These are phyloP conservation scores for Haberlea rhodopensis DNA, from an alignment of 257 asterid species.

Conservation along the genomic window DNA sequence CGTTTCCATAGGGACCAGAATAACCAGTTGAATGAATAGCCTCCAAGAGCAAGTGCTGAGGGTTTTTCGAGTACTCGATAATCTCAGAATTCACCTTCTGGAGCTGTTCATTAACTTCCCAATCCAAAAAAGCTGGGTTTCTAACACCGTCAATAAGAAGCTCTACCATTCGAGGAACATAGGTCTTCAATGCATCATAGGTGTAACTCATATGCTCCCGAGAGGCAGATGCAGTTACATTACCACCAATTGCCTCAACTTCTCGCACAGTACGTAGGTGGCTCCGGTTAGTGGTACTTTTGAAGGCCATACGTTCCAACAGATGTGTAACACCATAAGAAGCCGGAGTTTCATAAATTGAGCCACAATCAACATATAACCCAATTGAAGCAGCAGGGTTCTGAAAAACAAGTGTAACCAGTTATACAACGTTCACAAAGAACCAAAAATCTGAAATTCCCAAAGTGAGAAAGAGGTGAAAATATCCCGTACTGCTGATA, in stretches of 20 bases:
- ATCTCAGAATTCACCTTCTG: constrained; percentile 60
- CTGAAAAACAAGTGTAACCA: constrained; percentile 41
- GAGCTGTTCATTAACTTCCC: constrained; percentile 94
- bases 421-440: constrained; percentile 13
- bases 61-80: constrained; percentile 63
- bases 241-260: constrained; percentile 95
- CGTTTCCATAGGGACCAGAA: constrained; percentile 58
- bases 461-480: not conserved
- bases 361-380: constrained; percentile 79
- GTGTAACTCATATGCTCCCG: constrained; percentile 83
- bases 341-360: constrained; percentile 75
- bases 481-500: constrained; percentile 58
- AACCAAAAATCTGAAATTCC: not conserved
- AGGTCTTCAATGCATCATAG: constrained; percentile 72
- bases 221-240: constrained; percentile 67
- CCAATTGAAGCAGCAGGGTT: constrained; percentile 83
- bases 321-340: constrained; percentile 82
- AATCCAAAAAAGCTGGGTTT: constrained; percentile 88
- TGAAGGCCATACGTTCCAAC: constrained; percentile 92
- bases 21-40: constrained; percentile 80
- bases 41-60: constrained; percentile 76
- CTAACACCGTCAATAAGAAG: constrained; percentile 77
- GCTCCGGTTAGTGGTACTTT: constrained; percentile 78
- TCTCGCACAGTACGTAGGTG: constrained; percentile 82
- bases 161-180: constrained; percentile 89